Evolutionary conservation across 2,329 filamentous ascomycete species (phyloP), one percentile per base, ranked within the genome.

Genomic region (Intubia oerlemansii): DNA sequence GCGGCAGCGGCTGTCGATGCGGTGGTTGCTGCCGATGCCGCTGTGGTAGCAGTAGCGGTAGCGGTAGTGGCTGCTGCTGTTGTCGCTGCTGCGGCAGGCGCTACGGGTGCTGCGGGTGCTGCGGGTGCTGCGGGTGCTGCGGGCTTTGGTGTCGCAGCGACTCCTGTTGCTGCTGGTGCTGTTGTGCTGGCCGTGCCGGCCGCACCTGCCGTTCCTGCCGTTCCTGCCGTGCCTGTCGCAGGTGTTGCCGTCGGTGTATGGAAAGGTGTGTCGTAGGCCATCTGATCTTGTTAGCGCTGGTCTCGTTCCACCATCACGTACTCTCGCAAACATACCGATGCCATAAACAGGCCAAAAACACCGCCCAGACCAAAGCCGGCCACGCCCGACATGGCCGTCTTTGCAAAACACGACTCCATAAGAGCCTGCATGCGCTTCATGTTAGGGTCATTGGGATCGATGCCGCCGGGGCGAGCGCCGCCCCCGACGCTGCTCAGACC

Each of bases 311-410:
- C n/a, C n/a, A n/a, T n/a, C n/a, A n/a, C n/a, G n/a, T n/a, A n/a
- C n/a, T n/a, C n/a, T n/a, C 1, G 15, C 9, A n/a, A 10, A 30
- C 25, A 7, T 70, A 91, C 81, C 44, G 79, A 88, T 34, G 84
- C 81, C 85, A 95, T 98, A 59, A 98, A 98, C 43, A 95, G 65
- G 41, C 88, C 88, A 42, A 98, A 98, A 24, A 90, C 59, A 43
- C 82, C 88, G 37, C 88, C 88, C 39, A 98, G 73, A 21, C 74
- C 88, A 44, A 93, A 93, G 11, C 88, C 88, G 68, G 90, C 90
- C 15, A 76, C 79, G 32, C 85, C 88, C 0, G 84, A 78, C 53
- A 98, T 76, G 41, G 69, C 73, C 12, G 81, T 78, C 52, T 98
- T 98, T 33, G 73, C 73, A 15, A 75, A 69, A 48, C 88, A 98